Conservation (phyloP, 139 green algal genomes). For the Picochlorum sp. region DNA sequence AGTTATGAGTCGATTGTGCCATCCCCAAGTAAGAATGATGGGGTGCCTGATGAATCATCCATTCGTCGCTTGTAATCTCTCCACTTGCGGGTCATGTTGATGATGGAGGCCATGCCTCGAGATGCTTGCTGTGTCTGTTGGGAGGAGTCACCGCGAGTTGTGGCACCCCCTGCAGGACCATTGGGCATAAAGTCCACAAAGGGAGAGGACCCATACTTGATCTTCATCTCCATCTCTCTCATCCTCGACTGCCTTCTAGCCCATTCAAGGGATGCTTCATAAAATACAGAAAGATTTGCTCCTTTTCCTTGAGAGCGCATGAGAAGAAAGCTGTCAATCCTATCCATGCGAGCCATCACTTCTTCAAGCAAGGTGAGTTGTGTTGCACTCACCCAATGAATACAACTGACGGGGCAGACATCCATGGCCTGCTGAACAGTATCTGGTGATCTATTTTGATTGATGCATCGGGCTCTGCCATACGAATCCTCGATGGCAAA, state of each 20-base stretch:
- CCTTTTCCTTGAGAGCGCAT: conserved; percentile 26
- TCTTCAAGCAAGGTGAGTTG: conserved; percentile 48
- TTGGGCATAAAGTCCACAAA: neutral
- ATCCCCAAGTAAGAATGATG: neutral
- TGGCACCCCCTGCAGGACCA: neutral
- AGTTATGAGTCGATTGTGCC: neutral
- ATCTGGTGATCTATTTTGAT: conserved; percentile 24
- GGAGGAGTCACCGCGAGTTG: neutral
- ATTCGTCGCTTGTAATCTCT: conserved; percentile 28
- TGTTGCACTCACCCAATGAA: conserved; percentile 66
- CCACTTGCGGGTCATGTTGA: conserved; percentile 19
- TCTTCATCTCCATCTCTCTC: neutral
- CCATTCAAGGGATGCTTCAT: conserved; percentile 30
- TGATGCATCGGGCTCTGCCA: conserved; percentile 58
- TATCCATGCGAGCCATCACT: conserved; percentile 36
- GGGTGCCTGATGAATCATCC: neutral
- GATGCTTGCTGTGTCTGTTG: neutral
- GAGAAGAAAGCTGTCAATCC: conserved; percentile 23
- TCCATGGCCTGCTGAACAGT: conserved; percentile 43
- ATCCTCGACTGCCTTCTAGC: conserved; percentile 25
- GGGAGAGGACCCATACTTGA: neutral
- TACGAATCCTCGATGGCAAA: conserved; percentile 70
- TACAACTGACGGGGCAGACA: conserved; percentile 78
- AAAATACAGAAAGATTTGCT: conserved; percentile 32
- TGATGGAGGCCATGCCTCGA: conserved; percentile 8